Conservation (phyloP, 805 yeast species). For the Starmera amethionina region DNA sequence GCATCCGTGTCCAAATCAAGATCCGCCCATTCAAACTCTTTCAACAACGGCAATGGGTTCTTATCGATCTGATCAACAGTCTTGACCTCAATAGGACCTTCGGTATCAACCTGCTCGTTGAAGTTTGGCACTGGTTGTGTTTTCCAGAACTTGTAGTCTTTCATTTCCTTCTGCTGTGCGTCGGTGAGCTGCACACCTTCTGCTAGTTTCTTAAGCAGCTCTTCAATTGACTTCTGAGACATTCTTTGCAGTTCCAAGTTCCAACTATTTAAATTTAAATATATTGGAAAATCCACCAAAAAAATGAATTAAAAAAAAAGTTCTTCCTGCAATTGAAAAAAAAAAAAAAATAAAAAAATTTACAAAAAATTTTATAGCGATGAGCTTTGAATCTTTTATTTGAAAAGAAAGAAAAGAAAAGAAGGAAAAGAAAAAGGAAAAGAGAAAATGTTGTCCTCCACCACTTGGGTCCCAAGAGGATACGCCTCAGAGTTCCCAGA, state of each 20-base stretch:
- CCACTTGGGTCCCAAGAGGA: constrained; percentile 95
- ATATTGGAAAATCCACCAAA: too few relatives aligned
- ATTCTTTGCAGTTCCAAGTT: constrained; percentile 1
- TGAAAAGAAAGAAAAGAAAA: background rate
- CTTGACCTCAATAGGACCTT: constrained; percentile 79
- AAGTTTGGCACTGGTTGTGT: constrained; percentile 90
- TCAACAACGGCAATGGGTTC: constrained; percentile 53
- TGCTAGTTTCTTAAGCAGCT: constrained; percentile 36
- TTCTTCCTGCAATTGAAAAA: background rate
- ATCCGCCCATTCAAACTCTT: constrained; percentile 84
- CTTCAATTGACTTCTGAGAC: constrained; percentile 39
- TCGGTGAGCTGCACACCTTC: constrained; percentile 34
- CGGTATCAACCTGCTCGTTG: constrained; percentile 53
- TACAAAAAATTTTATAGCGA: constrained; percentile 4
- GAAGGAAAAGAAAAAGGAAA: background rate
- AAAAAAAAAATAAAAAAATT: background rate
- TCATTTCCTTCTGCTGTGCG: constrained; percentile 60
- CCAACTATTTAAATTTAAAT: background rate
- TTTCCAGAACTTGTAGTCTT: constrained; percentile 93
- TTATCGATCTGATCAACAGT: constrained; percentile 64
- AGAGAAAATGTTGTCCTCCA: constrained; percentile 70
- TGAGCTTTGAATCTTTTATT: constrained; percentile 10
- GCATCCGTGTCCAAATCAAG: constrained; percentile 49
- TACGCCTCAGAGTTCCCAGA: constrained; percentile 89
- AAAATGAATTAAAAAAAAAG: too few relatives aligned